Evolutionary conservation across 352 stramenopile genomes (phyloP).

Genomic region (Globisporangium mamillatum): DNA sequence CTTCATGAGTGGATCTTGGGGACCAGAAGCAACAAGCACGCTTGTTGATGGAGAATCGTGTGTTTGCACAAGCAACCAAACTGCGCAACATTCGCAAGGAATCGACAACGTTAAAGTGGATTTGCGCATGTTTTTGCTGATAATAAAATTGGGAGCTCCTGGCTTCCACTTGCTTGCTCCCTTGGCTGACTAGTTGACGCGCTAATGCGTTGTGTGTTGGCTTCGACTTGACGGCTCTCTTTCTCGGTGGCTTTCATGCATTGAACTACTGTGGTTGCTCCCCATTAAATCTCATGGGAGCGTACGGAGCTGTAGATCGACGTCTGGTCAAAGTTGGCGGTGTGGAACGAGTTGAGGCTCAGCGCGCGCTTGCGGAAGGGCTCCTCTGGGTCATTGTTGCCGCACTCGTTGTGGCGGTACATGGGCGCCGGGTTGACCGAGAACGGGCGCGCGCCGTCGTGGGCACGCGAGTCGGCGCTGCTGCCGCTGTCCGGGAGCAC

Average conservation of each 20-base stretch:
- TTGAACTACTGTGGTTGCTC: not conserved
- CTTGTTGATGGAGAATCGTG: too few relatives aligned
- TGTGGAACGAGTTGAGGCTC: conserved; percentile 80
- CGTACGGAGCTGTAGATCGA: conserved; percentile 41
- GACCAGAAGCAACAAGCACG: too few relatives aligned
- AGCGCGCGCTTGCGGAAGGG: conserved; percentile 41
- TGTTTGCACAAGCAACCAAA: not conserved
- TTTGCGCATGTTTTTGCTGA: not conserved
- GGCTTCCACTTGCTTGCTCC: not conserved
- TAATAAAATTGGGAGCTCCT: not conserved
- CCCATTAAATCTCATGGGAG: conserved; percentile 28
- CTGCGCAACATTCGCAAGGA: not conserved
- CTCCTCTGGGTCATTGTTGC: conserved; percentile 17
- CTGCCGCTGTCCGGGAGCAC: conserved; percentile 47
- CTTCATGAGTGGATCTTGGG: too few relatives aligned
- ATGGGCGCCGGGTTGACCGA: conserved; percentile 32
- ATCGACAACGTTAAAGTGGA: not conserved
- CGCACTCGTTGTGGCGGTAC: conserved; percentile 25
- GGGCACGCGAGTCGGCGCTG: conserved; percentile 24
- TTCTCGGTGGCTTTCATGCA: not conserved
- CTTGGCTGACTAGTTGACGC: not conserved
- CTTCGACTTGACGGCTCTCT: not conserved
- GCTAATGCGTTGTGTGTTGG: not conserved
- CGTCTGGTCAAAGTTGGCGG: conserved; percentile 78
- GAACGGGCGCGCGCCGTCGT: conserved; percentile 42